A percentile compares a stretch with the other conserved stretches of the same genome.
phyloP scores from a whole-genome alignment of 1,284 basidiomycete species.

The Gastroboletus turbinatus region DNA sequence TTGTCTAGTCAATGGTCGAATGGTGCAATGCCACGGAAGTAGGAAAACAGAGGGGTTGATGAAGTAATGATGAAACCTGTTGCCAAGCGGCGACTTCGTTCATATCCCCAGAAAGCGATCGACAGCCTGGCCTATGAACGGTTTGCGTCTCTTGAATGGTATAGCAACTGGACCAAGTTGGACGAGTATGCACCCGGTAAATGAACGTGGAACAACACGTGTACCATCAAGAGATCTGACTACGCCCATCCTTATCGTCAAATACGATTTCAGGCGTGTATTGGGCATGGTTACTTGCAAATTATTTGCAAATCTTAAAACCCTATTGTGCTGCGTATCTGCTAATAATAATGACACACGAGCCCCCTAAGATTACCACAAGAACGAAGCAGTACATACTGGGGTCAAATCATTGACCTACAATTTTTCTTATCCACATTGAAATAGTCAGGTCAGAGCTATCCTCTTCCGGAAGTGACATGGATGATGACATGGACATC shows the following conservation, averaged over 20 bases:
- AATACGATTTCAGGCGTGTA: conserved; percentile 16
- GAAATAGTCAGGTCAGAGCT: background rate
- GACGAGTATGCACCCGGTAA: background rate
- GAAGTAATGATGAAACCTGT: conserved; percentile 24
- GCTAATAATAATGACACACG: background rate
- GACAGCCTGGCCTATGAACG: conserved; percentile 16
- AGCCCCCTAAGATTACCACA: background rate
- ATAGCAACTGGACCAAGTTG: conserved; percentile 2
- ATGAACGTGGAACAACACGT: conserved; percentile 24
- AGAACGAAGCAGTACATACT: background rate
- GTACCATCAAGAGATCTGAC: conserved; percentile 14
- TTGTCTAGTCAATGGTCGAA: conserved; percentile 16
- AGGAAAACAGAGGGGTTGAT: conserved; percentile 10
- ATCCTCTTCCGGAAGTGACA: conserved; percentile 2
- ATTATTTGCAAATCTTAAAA: conserved; percentile 21
- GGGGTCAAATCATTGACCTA: background rate
- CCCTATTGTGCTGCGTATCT: background rate
- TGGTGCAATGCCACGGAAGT: conserved; percentile 12
- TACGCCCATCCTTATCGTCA: conserved; percentile 30
- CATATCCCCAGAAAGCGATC: conserved; percentile 29
- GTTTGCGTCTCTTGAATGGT: conserved; percentile 10
- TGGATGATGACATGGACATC: conserved; percentile 8
- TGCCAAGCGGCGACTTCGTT: conserved; percentile 14
- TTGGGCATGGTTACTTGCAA: conserved; percentile 5
- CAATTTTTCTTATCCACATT: background rate